phyloP scores from a whole-genome alignment of 371 early-diverging fungal species.

The Rhizopus stolonifer region DNA sequence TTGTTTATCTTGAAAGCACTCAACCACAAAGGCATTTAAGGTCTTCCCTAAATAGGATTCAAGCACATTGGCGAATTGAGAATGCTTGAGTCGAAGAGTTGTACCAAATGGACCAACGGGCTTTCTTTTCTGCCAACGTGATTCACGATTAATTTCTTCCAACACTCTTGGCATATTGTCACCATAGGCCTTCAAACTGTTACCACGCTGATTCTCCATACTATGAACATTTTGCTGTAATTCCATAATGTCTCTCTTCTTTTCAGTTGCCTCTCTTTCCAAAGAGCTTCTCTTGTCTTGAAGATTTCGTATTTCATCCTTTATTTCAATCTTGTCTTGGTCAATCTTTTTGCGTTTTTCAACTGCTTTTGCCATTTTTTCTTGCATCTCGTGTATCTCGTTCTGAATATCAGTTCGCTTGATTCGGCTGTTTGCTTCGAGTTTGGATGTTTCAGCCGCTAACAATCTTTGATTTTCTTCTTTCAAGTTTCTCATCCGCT shows the following conservation, averaged over 20 bases:
- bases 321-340: not conserved
- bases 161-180: slow-evolving; percentile 66
- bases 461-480: slow-evolving; percentile 29
- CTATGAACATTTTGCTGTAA: slow-evolving; percentile 26
- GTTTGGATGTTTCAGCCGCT: slow-evolving; percentile 30
- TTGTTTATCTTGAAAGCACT: slow-evolving; percentile 65
- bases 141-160: slow-evolving; percentile 55
- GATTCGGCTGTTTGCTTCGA: slow-evolving; percentile 26
- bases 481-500: slow-evolving; percentile 29
- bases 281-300: slow-evolving; percentile 12
- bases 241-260: slow-evolving; percentile 6
- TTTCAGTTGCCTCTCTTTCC: not conserved
- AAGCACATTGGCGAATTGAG: slow-evolving; percentile 63
- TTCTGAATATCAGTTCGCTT: slow-evolving; percentile 16
- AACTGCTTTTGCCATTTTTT: slow-evolving; percentile 5
- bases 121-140: slow-evolving; percentile 50
- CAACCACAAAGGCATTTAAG: slow-evolving; percentile 79
- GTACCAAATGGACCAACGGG: slow-evolving; percentile 90
- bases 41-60: slow-evolving; percentile 71
- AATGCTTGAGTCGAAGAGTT: slow-evolving; percentile 64
- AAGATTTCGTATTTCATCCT: not conserved
- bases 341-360: not conserved
- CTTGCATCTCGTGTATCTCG: slow-evolving; percentile 40
- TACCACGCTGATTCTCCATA: slow-evolving; percentile 55
- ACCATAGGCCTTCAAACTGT: slow-evolving; percentile 77